Percentiles rank a stretch among this genome's conserved stretches.
Evolutionary conservation across 1,284 basidiomycete genomes (phyloP).

Genomic region (Ceratobasidium sp.): DNA sequence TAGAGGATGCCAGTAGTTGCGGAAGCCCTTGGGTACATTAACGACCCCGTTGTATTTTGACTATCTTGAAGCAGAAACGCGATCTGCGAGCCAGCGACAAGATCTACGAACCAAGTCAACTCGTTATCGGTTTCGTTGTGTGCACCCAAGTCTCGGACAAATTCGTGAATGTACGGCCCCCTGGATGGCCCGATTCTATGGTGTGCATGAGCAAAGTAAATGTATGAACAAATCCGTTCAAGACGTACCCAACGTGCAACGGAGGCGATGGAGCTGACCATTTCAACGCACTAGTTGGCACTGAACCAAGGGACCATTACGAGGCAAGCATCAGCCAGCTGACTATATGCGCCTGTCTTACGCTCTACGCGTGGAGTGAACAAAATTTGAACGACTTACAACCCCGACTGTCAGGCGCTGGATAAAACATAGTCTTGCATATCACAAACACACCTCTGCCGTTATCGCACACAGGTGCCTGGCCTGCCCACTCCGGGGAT

Average conservation of each 20-base stretch:
- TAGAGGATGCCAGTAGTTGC: no score
- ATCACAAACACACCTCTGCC: not conserved
- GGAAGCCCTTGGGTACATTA: no score
- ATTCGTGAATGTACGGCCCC: not conserved
- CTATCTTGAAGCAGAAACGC: not conserved
- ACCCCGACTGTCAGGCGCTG: constrained; percentile 1
- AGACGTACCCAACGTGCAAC: not conserved
- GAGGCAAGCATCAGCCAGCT: not conserved
- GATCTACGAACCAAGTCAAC: not conserved
- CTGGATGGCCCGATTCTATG: not conserved
- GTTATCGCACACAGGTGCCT: not conserved
- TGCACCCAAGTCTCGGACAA: not conserved
- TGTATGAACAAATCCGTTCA: not conserved
- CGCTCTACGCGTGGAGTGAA: no score
- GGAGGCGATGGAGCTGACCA: not conserved
- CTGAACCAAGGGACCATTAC: not conserved
- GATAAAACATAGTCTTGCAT: constrained; percentile 9
- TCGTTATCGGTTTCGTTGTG: not conserved
- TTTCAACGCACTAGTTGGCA: not conserved
- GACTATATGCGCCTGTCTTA: not conserved
- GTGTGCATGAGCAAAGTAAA: not conserved
- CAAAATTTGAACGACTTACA: no score
- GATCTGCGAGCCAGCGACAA: not conserved
- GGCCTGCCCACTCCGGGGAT: constrained; percentile 16
- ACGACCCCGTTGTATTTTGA: not conserved